phyloP scores from a whole-genome alignment of 352 stramenopile species.

The Globisporangium nagaii region DNA sequence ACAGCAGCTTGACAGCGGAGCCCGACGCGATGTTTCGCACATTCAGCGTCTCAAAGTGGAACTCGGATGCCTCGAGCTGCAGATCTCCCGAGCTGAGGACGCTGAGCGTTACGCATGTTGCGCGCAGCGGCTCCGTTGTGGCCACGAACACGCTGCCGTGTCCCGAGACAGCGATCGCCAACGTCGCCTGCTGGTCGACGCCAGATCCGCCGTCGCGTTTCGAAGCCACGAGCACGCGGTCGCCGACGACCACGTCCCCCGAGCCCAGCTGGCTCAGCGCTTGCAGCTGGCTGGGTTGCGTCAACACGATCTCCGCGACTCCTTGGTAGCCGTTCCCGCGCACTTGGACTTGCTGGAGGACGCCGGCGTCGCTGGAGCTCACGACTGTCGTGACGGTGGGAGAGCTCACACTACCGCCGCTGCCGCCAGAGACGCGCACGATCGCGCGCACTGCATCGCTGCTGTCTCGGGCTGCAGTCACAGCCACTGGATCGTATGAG shows the following conservation, averaged over 20 bases:
- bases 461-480: too few species aligned
- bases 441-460: neutral
- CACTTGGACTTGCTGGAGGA: neutral
- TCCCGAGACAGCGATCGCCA: neutral
- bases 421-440: neutral
- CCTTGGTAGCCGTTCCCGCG: neutral
- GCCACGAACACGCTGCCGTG: neutral
- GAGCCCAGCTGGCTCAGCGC: neutral
- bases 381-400: too few species aligned
- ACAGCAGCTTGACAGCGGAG: neutral
- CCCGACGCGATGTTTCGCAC: neutral
- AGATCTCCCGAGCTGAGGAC: neutral
- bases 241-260: slow-evolving; percentile 1
- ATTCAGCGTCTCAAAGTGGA: neutral
- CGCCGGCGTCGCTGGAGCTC: neutral
- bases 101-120: neutral
- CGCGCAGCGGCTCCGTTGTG: neutral
- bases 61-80: neutral
- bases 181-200: neutral
- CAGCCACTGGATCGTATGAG: neutral
- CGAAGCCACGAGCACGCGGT: neutral
- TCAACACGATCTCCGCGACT: neutral
- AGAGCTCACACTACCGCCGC: neutral
- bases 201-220: neutral
- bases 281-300: neutral